Evolutionary conservation across 2,329 filamentous ascomycete species (phyloP), one percentile per base, ranked within the genome.

Genomic region (Paracamarosporium sp.): DNA sequence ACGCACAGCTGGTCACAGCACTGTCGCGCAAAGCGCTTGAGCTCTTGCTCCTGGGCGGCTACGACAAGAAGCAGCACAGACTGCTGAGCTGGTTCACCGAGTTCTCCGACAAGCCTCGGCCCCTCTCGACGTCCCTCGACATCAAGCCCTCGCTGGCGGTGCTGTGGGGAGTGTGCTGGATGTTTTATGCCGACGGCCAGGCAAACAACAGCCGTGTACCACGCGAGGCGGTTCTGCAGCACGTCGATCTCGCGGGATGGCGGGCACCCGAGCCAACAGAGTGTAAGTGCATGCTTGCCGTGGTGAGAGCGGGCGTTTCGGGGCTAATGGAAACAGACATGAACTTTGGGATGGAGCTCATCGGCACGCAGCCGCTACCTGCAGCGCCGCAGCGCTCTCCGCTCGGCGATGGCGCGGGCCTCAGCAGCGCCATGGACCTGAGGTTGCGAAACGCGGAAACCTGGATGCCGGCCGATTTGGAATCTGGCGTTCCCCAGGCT

Each of bases 131-230:
- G 17, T 79, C 78, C 66, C 78, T 81, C 78, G 79, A 79, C 15
- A 78, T 80, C 68, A 75, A 75, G 66, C 76, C 77, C 0, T 76
- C 76, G 36, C 70, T 80, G 46, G 73, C 78, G 13, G 77, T 80
- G 20, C 66, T 80, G 17, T 80, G 78, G 77, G 78, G 77, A 22
- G 77, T 80, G 5, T 80, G 78, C 58, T 77, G 74, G 74, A 77
- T 76, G 74, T 77, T 73, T 64, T 76, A 75, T 59, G 60, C 68
- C 48, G 17, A 25, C 13, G 46, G 15, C 57, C 61, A 59, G 54
- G 55, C 56, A 45, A 62, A 61, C 51, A 65, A 61, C 54, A 47
- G 50, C 40, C 64, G 70, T 13, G 68, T 76, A 31, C 59, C 63
- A 45, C 63, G 64, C 27, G 56, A 62, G 22, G 56, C 61, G n/a